Conservation (phyloP, 371 early-diverging fungal species). For the Caulochytrium protostelioides region DNA sequence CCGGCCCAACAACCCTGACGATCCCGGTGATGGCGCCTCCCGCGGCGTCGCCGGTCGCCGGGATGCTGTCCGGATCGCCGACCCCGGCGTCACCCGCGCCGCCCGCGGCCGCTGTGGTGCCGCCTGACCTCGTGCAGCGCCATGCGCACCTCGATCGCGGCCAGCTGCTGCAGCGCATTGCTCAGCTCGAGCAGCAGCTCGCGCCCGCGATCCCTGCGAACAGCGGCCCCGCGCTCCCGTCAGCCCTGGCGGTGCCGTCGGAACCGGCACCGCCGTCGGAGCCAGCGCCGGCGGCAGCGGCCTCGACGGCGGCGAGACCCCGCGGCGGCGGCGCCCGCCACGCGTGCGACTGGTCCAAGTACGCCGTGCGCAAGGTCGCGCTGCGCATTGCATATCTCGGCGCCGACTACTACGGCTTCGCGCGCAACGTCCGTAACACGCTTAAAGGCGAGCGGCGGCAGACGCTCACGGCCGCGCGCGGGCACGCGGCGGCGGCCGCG, state of each 20-base stretch:
- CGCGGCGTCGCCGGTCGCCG: too few relatives aligned
- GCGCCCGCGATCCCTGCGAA: neutral
- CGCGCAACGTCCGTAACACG: conserved; percentile 23
- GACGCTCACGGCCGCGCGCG: conserved; percentile 22
- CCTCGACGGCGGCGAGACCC: neutral
- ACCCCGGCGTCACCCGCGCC: too few relatives aligned
- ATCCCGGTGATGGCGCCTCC: too few relatives aligned
- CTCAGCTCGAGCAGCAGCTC: neutral
- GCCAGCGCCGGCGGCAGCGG: neutral
- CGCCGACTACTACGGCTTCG: conserved; percentile 75
- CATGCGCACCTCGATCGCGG: neutral
- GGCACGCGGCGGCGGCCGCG: conserved; percentile 40
- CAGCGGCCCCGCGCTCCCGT: neutral
- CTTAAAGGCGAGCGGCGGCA: conserved; percentile 64
- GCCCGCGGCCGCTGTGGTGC: too few relatives aligned
- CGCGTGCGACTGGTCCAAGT: conserved; percentile 52
- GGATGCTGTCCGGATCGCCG: too few relatives aligned
- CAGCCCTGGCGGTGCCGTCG: neutral
- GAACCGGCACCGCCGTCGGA: neutral
- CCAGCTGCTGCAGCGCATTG: neutral
- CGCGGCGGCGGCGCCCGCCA: conserved; percentile 1
- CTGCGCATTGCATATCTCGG: conserved; percentile 78
- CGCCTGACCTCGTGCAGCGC: too few relatives aligned
- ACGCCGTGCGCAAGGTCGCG: conserved; percentile 56
- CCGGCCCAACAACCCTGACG: too few relatives aligned